Conservation (phyloP, 2,329 filamentous ascomycete genomes). For the Pseudogymnoascus sp. region DNA sequence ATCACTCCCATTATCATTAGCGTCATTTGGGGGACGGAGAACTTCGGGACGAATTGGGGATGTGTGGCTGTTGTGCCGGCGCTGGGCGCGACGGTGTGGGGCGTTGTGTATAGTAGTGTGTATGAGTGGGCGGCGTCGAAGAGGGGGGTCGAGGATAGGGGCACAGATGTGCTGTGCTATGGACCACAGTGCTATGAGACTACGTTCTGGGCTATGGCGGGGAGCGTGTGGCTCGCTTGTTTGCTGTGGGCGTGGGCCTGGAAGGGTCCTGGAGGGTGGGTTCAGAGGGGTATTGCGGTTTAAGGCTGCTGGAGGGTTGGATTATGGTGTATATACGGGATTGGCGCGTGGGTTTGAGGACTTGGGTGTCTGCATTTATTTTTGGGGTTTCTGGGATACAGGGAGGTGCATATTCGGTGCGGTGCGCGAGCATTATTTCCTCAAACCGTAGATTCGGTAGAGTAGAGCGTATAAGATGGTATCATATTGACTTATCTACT, state of each 20-base stretch:
- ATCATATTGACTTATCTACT: not conserved
- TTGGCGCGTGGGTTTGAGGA: not conserved
- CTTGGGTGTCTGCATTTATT: not conserved
- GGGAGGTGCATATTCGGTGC: not conserved
- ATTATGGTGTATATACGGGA: not conserved
- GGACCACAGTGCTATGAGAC: constrained; percentile 72
- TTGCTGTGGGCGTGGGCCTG: constrained; percentile 69
- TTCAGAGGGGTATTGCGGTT: constrained; percentile 65
- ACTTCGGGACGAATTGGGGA: constrained; percentile 97
- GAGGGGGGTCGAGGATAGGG: constrained; percentile 23
- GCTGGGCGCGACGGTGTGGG: constrained; percentile 81
- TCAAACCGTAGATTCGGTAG: not conserved
- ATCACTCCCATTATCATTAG: constrained; percentile 86
- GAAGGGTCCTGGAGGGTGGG: constrained; percentile 73
- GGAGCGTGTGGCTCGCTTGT: constrained; percentile 72
- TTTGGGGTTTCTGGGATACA: not conserved
- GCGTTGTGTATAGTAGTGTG: constrained; percentile 74
- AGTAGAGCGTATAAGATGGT: not conserved
- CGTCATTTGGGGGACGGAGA: constrained; percentile 98
- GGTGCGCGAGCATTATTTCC: constrained; percentile 1
- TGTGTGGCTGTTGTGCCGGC: constrained; percentile 91
- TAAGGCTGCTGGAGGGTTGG: constrained; percentile 21
- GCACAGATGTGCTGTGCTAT: constrained; percentile 62
- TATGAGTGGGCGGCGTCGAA: constrained; percentile 61
- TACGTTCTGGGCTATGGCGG: constrained; percentile 80